Evolutionary conservation across 2,329 filamentous ascomycete genomes (phyloP), one percentile per base, ranked within the genome.

Genomic region (Aphanocladium album): DNA sequence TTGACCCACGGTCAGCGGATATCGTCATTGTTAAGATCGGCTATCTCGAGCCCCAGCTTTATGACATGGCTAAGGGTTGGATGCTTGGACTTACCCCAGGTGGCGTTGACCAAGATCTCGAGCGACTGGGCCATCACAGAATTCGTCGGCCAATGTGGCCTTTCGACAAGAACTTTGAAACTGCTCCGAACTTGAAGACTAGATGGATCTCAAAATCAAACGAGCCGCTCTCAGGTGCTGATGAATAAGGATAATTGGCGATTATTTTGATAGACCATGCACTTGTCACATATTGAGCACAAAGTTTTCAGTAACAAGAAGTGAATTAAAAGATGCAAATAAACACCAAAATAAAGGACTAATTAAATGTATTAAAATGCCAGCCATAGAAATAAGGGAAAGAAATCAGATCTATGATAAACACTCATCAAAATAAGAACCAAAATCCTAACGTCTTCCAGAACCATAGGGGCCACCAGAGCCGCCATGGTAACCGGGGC

Each of bases 11-110:
- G 2, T 64, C 72, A 5, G 75, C 76, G 0, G 79, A 81, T 63
- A 76, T 83, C 23, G 80, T 83, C 0, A 76, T 83, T 47, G 80
- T 83, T 25, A 83, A 83, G 68, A 83, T 83, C 49, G 81, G 81
- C 17, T 84, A 83, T 60, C 68, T 84, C 1, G 81, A 83, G 65
- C 81, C 81, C 3, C 77, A 83, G 65, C 69, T 83, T 5, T 82
- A 81, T 62, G 75, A 76, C 55, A 83, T 83, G 80, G 77, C 80
- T 0, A 72, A 72, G 8, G 80, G 79, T 57, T 83, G 80, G 81
- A 82, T 83, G 76, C 72, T 83, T 1, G 81, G 72, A 0, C 70
- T 83, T 17, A 83, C 80, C 0, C 80, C 80, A 0, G 81, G 80
- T 0, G 80, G 80, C 9, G 81, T 83, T 11, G 79, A 83, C 64